Conservation (phyloP, 2,329 filamentous ascomycete genomes). For the Plenodomus tracheiphilus region DNA sequence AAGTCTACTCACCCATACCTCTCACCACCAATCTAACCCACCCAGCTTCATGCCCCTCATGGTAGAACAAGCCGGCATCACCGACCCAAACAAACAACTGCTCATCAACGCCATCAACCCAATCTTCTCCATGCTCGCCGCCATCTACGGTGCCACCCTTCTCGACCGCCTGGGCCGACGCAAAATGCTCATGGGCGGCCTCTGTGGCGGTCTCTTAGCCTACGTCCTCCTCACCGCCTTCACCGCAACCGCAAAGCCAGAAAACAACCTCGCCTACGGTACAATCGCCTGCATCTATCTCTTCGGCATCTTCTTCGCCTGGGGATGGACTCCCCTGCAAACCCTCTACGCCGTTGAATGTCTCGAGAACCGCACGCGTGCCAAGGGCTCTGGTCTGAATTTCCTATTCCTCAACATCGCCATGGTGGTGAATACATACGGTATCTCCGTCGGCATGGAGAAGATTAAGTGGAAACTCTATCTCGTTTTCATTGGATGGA, state of each 20-base stretch:
- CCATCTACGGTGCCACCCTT: conserved; percentile 44
- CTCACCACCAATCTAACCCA: neutral
- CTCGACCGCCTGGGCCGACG: conserved; percentile 39
- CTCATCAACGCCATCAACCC: conserved; percentile 49
- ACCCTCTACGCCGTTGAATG: conserved; percentile 46
- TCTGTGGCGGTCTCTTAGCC: conserved; percentile 38
- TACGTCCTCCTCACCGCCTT: conserved; percentile 45
- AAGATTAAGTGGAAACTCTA: conserved; percentile 39
- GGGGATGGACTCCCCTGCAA: conserved; percentile 47
- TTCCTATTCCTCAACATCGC: conserved; percentile 40
- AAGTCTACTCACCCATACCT: neutral
- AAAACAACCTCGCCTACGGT: conserved; percentile 40
- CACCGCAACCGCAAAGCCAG: conserved; percentile 30
- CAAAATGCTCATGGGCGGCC: conserved; percentile 43
- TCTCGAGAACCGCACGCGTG: conserved; percentile 45
- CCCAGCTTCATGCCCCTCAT: conserved; percentile 16
- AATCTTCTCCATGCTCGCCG: conserved; percentile 44
- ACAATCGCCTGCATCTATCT: conserved; percentile 47
- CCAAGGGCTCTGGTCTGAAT: conserved; percentile 42
- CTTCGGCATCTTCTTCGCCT: conserved; percentile 47
- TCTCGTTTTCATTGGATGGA: conserved; percentile 39
- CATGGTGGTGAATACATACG: conserved; percentile 40
- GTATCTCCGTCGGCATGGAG: conserved; percentile 37
- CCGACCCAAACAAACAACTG: conserved; percentile 40
- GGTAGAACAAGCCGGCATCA: conserved; percentile 45